These are phyloP conservation scores for Salix arbutifolia DNA, from an alignment of 345 rosid species.

Conservation along the genomic window DNA sequence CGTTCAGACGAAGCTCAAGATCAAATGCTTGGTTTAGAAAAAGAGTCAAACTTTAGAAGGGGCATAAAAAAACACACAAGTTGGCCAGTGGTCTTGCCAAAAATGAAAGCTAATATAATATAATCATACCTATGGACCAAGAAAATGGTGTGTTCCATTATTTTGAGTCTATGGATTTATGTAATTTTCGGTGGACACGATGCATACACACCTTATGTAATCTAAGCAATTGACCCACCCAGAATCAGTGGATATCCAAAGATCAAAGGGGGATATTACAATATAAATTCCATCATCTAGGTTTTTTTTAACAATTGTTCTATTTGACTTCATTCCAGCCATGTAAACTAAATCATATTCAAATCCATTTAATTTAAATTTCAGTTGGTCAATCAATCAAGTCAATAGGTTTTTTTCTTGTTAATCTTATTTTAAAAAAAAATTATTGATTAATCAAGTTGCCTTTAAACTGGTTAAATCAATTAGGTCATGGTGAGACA, in stretches of 20 bases:
- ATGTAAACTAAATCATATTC: too few species aligned
- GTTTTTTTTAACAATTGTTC: too few species aligned
- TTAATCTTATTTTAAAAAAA: too few species aligned
- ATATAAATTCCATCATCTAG: too few species aligned
- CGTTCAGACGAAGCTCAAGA: neutral
- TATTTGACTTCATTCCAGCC: too few species aligned
- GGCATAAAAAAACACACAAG: neutral
- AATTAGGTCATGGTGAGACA: fast-evolving
- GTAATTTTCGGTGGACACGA: neutral
- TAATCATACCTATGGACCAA: neutral
- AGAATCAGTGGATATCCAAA: neutral
- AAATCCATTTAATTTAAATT: too few species aligned
- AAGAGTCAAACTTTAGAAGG: neutral
- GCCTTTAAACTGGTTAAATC: too few species aligned
- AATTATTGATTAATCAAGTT: too few species aligned
- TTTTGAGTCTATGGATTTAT: neutral
- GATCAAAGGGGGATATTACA: neutral
- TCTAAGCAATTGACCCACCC: neutral
- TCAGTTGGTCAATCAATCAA: fast-evolving
- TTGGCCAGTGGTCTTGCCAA: neutral
- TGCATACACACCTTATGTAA: neutral
- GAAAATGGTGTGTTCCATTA: neutral
- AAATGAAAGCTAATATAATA: neutral
- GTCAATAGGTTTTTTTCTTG: too few species aligned
- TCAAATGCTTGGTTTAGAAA: neutral